Conservation (phyloP, 345 rosid species). For the Gossypium sturtianum region DNA sequence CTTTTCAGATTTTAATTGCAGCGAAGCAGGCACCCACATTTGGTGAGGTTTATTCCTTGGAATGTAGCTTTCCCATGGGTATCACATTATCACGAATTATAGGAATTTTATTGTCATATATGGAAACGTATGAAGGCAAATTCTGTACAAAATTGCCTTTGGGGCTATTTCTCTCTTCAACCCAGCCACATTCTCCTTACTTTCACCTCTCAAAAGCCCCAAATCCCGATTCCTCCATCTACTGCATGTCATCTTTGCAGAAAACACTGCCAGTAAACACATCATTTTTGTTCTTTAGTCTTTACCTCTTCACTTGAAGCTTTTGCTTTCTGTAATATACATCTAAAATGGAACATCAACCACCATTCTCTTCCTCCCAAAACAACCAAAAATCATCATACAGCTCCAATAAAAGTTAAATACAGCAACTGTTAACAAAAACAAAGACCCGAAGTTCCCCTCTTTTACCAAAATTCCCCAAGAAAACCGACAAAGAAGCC, state of each 20-base stretch:
- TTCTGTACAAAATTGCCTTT: neutral
- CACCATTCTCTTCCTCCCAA: neutral
- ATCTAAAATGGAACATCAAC: neutral
- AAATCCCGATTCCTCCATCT: neutral
- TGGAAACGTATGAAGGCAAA: neutral
- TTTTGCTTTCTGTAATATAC: neutral
- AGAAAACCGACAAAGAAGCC: neutral
- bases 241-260: neutral
- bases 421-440: neutral
- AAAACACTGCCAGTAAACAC: neutral
- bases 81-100: neutral
- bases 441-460: neutral
- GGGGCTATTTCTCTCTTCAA: neutral
- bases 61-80: neutral
- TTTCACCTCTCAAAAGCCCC: neutral
- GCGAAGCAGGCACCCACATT: neutral
- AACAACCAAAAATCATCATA: neutral
- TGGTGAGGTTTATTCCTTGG: neutral
- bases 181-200: neutral
- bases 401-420: neutral
- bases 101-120: neutral
- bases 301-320: neutral
- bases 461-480: neutral
- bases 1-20: neutral
- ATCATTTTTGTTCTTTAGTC: neutral